A percentile compares a stretch with the other conserved stretches of the same genome.
These are phyloP conservation scores for Jaltomata sinuosa DNA, from an alignment of 257 asterid genomes.

Conservation along the genomic window DNA sequence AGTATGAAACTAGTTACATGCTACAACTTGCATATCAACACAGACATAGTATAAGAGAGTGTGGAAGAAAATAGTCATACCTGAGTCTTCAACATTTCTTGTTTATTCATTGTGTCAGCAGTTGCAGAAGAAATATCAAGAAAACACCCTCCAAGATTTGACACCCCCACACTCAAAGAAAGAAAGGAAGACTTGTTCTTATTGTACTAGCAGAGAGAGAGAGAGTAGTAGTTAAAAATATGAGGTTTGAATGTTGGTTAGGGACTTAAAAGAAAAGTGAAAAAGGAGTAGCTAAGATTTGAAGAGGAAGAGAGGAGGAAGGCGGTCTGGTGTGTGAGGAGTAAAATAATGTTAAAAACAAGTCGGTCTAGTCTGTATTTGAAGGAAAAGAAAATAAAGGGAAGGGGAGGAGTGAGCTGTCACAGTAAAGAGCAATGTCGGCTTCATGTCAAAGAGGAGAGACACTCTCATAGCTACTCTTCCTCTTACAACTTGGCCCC, in stretches of 20 bases:
- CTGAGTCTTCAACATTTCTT: constrained; percentile 52
- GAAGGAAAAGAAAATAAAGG: background rate
- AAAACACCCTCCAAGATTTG: background rate
- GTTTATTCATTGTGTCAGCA: constrained; percentile 35
- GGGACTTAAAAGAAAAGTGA: background rate
- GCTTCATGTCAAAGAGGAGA: background rate
- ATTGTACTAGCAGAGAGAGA: background rate
- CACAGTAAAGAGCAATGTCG: constrained; percentile 2
- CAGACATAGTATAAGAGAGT: too few species aligned
- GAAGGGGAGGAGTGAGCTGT: constrained; percentile 6
- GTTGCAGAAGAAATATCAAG: background rate
- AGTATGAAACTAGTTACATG: background rate
- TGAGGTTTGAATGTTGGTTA: background rate
- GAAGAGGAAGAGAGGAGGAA: background rate
- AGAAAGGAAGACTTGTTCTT: background rate
- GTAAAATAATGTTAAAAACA: background rate
- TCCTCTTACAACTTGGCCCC: background rate
- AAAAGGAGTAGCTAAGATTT: background rate
- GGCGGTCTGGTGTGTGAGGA: background rate
- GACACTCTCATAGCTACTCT: background rate
- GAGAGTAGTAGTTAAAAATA: background rate
- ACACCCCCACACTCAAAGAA: background rate
- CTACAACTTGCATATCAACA: background rate
- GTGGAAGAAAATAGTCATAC: constrained; percentile 17
- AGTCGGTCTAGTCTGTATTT: background rate